These are phyloP conservation scores for Zygnema cylindricum DNA, from an alignment of 139 green algal genomes.

Conservation along the genomic window DNA sequence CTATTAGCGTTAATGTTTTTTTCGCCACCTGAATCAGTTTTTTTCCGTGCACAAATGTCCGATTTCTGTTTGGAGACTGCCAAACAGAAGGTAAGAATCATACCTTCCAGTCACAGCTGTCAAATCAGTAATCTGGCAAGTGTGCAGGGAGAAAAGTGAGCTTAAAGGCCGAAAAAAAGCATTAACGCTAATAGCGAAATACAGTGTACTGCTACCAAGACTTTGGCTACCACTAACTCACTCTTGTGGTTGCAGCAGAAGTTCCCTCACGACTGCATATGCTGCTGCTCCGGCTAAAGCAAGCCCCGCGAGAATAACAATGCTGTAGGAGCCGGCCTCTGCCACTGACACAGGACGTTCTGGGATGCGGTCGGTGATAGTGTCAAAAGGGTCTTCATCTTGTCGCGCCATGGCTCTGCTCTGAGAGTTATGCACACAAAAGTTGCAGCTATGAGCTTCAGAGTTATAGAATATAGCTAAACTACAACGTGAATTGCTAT, in stretches of 20 bases:
- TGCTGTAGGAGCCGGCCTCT: constrained; percentile 86
- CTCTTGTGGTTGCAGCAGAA: constrained; percentile 84
- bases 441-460: background rate
- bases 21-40: no score
- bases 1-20: no score
- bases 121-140: no score
- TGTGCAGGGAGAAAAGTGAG: background rate
- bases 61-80: no score
- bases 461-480: background rate
- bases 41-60: no score
- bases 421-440: background rate
- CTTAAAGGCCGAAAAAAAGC: no score
- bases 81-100: no score
- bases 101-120: no score
- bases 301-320: constrained; percentile 88
- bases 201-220: no score
- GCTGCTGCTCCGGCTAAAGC: constrained; percentile 55
- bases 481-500: no score
- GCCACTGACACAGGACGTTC: constrained; percentile 85
- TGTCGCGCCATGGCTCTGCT: background rate
- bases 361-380: constrained; percentile 93
- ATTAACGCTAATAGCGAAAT: no score
- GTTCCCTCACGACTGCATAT: constrained; percentile 70
- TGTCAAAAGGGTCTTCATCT: constrained; percentile 51
- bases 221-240: no score